Evolutionary conservation across 129 eudicot species (phyloP).

Genomic region (Centrapalus pauciflorus): DNA sequence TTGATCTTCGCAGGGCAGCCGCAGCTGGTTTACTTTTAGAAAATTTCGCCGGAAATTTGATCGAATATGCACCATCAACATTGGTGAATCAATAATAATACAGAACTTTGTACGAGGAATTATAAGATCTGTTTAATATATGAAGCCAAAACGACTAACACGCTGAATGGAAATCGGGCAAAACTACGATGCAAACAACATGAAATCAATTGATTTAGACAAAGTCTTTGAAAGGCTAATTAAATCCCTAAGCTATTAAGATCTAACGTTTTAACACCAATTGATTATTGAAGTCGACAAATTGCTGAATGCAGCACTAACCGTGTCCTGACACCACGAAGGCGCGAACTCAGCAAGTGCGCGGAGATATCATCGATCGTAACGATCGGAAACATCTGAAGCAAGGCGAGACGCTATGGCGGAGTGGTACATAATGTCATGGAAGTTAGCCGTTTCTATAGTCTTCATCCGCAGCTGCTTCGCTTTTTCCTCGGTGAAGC

Average conservation of each 20-base stretch:
- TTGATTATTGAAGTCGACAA: conserved; percentile 19
- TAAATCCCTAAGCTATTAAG: conserved; percentile 5
- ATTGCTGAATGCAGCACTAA: conserved; percentile 10
- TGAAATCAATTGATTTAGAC: conserved; percentile 15
- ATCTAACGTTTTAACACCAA: conserved; percentile 1
- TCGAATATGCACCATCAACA: not conserved
- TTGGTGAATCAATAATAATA: not conserved
- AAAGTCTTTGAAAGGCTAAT: not conserved
- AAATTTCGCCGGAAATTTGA: not conserved
- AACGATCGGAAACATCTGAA: conserved; percentile 32
- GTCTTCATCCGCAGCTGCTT: conserved; percentile 47
- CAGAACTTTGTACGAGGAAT: not conserved
- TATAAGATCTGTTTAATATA: not conserved
- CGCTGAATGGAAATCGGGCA: conserved; percentile 11
- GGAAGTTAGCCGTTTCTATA: conserved; percentile 26
- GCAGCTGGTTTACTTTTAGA: not conserved
- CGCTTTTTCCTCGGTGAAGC: conserved; percentile 61
- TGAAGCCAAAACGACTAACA: not conserved
- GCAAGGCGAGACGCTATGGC: conserved; percentile 65
- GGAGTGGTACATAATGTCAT: conserved; percentile 53
- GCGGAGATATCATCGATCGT: conserved; percentile 17
- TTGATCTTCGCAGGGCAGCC: too few species aligned
- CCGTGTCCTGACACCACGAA: not conserved
- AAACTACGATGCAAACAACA: not conserved
- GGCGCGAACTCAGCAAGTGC: not conserved